Evolutionary conservation across 169 alveolate genomes (phyloP).

Genomic region (Cryptosporidium andersoni): DNA sequence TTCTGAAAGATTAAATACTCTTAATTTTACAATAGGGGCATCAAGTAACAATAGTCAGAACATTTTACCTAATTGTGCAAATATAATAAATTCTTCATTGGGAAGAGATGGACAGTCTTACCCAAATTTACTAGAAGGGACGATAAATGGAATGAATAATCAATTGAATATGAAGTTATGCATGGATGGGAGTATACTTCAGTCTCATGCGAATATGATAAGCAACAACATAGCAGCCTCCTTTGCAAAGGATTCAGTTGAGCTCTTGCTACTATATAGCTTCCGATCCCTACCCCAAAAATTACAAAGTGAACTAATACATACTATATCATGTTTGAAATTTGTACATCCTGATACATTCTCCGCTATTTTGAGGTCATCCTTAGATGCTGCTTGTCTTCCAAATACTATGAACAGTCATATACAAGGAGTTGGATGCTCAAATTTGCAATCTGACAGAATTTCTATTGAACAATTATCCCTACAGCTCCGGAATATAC

Average conservation of each 20-base stretch:
- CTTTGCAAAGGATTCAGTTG: constrained; percentile 37
- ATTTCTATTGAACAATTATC: no score
- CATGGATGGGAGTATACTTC: background rate
- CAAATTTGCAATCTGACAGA: no score
- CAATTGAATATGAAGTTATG: background rate
- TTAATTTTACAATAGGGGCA: no score
- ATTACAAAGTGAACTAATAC: constrained; percentile 16
- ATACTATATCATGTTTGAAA: constrained; percentile 26
- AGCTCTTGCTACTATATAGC: constrained; percentile 7
- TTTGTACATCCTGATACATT: constrained; percentile 35
- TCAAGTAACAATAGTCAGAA: no score
- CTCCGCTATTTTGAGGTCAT: constrained; percentile 23
- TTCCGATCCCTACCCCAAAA: constrained; percentile 33
- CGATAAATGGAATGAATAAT: background rate
- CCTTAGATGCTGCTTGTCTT: constrained; percentile 10
- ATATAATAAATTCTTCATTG: background rate
- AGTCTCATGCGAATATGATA: constrained; percentile 2
- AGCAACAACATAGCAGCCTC: background rate
- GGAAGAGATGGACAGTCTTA: background rate
- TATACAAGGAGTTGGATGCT: no score
- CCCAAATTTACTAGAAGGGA: background rate
- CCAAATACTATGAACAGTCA: background rate
- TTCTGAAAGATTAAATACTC: no score
- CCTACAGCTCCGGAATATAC: no score
- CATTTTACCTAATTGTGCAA: no score